These are phyloP conservation scores for Chaetomiaceae sp. DNA, from an alignment of 2,329 filamentous ascomycete genomes.

Conservation along the genomic window DNA sequence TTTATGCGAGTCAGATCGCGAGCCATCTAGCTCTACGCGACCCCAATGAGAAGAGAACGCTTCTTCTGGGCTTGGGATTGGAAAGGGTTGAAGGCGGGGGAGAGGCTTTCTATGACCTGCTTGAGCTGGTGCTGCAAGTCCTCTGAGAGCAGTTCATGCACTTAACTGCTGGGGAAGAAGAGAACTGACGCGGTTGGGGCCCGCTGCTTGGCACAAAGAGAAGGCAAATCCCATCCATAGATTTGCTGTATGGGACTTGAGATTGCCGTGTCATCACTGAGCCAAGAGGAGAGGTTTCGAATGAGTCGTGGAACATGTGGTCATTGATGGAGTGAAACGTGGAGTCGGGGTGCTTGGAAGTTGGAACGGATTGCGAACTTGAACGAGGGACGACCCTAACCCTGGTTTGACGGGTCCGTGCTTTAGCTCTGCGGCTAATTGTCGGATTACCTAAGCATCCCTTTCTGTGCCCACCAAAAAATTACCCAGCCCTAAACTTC, in stretches of 20 bases:
- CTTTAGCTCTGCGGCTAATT: slow-evolving; percentile 15
- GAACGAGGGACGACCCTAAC: slow-evolving; percentile 25
- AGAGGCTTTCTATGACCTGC: slow-evolving; percentile 59
- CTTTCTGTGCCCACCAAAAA: slow-evolving; percentile 29
- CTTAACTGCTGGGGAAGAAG: not conserved
- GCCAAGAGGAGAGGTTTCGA: too few relatives aligned
- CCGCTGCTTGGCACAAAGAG: too few relatives aligned
- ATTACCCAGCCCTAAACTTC: slow-evolving; percentile 29
- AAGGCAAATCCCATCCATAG: too few relatives aligned
- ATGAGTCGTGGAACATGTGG: too few relatives aligned
- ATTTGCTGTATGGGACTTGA: too few relatives aligned
- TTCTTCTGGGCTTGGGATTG: slow-evolving; percentile 60
- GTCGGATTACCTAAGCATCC: slow-evolving; percentile 17
- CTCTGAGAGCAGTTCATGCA: slow-evolving; percentile 33
- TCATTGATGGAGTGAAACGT: too few relatives aligned
- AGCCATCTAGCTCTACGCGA: slow-evolving; percentile 70
- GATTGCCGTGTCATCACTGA: too few relatives aligned
- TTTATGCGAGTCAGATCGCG: slow-evolving; percentile 85
- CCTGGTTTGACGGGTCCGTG: not conserved
- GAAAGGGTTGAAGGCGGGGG: slow-evolving; percentile 46
- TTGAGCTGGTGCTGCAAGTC: slow-evolving; percentile 59
- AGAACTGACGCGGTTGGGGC: too few relatives aligned
- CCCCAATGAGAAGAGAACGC: slow-evolving; percentile 56
- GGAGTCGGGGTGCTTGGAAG: too few relatives aligned
- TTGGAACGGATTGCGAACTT: too few relatives aligned